Evolutionary conservation across 192 early-diverging fungal genomes (phyloP), one percentile per base, ranked within the genome.

Genomic region (Backusella tarrabulga): DNA sequence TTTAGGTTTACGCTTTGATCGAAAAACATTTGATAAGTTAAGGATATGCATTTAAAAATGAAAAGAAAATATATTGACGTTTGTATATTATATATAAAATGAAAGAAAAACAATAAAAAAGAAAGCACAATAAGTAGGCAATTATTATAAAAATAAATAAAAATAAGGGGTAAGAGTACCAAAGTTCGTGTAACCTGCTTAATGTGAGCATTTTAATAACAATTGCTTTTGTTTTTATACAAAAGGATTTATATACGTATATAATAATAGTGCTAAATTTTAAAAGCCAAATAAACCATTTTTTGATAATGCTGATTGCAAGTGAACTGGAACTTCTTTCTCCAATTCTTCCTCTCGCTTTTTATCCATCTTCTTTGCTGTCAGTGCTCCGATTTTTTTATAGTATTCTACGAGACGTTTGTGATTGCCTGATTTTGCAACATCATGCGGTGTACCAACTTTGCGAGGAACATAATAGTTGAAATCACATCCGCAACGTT

Each of bases 291-390:
- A 81, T 67, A 81, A 41, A 14, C 80, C 80, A 66, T 81, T 73
- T 21, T 74, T 76, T 21, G 71, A 36, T 34, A 81, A 36, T 36
- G 80, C 68, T 42, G 42, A 35, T 46, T 77, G 76, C 71, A 81
- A 38, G 40, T 81, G 80, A 63, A 38, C 68, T 14, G 80, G 80
- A 35, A 77, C 60, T 41, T 69, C 34, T 40, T 75, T 81, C 2
- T 54, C 34, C 12, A 77, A 19, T 54, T 81, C 80, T 75, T 81
- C 80, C 67, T 81, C 80, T n/a, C 67, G 44, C 35, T 72, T 76
- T 35, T 77, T 77, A 44, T 82, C 81, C 60, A 79, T 72, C 32
- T 82, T 78, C 38, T 82, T 82, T 6, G 70, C 46, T 40, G 77
- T 70, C 17, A 75, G 34, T 15, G 63, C 81, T 34, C 81, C 81